Base-by-base conservation (phyloP, 202 grass and related monocot genomes). In the Setaria italica region DNA sequence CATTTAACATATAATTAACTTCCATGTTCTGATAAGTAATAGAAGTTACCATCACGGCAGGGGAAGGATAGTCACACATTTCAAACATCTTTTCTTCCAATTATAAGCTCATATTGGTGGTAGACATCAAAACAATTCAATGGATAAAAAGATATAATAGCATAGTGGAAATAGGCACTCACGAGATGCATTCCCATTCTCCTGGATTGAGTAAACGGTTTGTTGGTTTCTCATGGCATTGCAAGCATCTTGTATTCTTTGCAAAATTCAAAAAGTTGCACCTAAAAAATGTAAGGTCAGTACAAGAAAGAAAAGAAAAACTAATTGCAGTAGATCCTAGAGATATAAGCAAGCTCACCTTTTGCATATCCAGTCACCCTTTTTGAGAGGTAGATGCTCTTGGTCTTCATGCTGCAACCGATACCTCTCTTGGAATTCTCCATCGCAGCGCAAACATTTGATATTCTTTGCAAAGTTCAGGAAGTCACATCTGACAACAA, bases 241-340 rank as follows among this genome's bases (percentile, higher is more conserved):
- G 93, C 82, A 99, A 73, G 79, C 93, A 99, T 78, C 88, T 88
- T 43, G 93, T 95, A 47, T 99, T 99, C 91, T 99, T 99, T 33
- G 96, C 91, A 62, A 99, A 99, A 82, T 99, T 99, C 82, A 99
- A 92, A 82, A 99, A 95, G 67, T 94, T 94, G 80, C 96, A 99
- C 91, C 96, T 95, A 85, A 55, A 90, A 90, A 88, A 72, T 66
- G 19, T 81, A 85, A 71, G 55, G 37, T 85, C 77, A 82, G 64
- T 80, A 87, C 11, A 65, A 68, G n/a, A 21, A 7, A 53, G 37
- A 60, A 9, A 32, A 0, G 33, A 25, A 54, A 69, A 32, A 15
- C 3, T 59, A 76, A 9, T 43, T 12, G 13, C 0, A 49, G 63
- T 55, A 14, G 59, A 45, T 63, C 70, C 14, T 41, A 21, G 15